A percentile compares a stretch with the other conserved stretches of the same genome.
Evolutionary conservation across 345 rosid genomes (phyloP).

Genomic region (Citrus cavaleriei): DNA sequence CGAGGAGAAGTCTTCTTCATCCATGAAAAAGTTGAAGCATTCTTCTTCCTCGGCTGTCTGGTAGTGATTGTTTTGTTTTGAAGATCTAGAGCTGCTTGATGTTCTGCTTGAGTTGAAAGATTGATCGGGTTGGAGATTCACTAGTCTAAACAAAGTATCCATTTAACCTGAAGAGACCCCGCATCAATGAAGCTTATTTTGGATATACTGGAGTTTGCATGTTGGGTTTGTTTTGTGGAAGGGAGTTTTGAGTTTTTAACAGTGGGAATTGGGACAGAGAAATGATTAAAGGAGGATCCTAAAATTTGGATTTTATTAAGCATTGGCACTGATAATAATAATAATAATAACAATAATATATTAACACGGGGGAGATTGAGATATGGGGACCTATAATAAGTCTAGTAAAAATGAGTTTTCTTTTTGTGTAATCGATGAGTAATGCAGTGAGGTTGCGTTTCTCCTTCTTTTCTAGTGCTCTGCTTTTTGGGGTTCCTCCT

Average conservation of each 20-base stretch:
- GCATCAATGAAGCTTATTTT: constrained; percentile 35
- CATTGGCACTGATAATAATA: constrained; percentile 1
- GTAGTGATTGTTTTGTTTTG: constrained; percentile 52
- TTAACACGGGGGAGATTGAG: no score
- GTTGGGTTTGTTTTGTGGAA: neutral
- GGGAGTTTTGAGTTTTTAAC: constrained; percentile 28
- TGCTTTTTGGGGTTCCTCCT: constrained; percentile 1
- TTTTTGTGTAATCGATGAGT: constrained; percentile 45
- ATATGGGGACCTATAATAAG: no score
- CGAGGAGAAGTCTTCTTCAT: constrained; percentile 98
- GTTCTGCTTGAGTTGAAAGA: constrained; percentile 81
- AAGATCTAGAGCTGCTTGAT: constrained; percentile 76
- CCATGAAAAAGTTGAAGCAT: constrained; percentile 99
- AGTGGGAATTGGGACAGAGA: constrained; percentile 17
- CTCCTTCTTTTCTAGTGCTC: constrained; percentile 10
- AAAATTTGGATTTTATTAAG: constrained; percentile 25
- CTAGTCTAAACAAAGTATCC: constrained; percentile 96
- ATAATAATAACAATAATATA: neutral
- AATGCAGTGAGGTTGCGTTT: constrained; percentile 22
- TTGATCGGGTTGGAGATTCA: constrained; percentile 76
- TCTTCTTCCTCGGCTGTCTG: constrained; percentile 67
- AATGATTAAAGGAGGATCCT: constrained; percentile 34
- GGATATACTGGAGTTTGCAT: neutral
- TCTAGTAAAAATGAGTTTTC: constrained; percentile 11
- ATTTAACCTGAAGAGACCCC: constrained; percentile 56